Percentiles rank a stretch among this genome's conserved stretches.
phyloP scores from a whole-genome alignment of 371 early-diverging fungal genomes.

The Dentiscutata heterogama region DNA sequence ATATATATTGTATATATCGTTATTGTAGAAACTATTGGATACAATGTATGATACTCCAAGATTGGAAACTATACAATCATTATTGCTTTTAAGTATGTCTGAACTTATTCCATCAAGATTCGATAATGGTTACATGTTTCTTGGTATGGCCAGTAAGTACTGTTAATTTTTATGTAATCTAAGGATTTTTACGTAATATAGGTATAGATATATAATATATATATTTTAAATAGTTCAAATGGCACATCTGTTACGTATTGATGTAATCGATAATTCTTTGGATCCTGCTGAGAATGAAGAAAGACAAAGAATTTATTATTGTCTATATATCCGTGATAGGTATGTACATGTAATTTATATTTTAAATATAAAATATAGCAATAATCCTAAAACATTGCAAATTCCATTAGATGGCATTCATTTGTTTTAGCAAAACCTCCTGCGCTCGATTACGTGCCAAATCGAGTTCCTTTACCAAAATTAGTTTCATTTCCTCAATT shows the following conservation, averaged over 20 bases:
- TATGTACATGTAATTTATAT: too few species aligned
- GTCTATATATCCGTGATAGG: too few species aligned
- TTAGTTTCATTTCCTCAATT: not conserved
- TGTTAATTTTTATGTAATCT: not conserved
- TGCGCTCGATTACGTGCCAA: not conserved
- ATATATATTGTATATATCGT: too few species aligned
- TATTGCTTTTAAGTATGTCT: not conserved
- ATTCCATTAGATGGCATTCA: conserved; percentile 4
- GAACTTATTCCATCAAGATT: not conserved
- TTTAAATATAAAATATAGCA: too few species aligned
- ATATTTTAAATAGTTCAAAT: conserved; percentile 14
- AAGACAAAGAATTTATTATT: not conserved
- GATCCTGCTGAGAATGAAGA: conserved; percentile 26
- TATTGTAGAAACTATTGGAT: conserved; percentile 15
- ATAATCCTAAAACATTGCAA: too few species aligned
- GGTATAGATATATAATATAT: not conserved
- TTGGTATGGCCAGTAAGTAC: conserved; percentile 30
- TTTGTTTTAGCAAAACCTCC: conserved; percentile 20
- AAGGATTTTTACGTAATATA: not conserved
- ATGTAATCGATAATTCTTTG: not conserved
- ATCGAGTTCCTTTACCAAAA: conserved; percentile 25
- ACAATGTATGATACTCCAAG: conserved; percentile 26
- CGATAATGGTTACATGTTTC: conserved; percentile 17
- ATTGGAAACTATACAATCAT: conserved; percentile 33
- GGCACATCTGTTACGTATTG: conserved; percentile 11